Base-by-base conservation (phyloP, 2,329 filamentous ascomycete species). In the Neurospora crassa region DNA sequence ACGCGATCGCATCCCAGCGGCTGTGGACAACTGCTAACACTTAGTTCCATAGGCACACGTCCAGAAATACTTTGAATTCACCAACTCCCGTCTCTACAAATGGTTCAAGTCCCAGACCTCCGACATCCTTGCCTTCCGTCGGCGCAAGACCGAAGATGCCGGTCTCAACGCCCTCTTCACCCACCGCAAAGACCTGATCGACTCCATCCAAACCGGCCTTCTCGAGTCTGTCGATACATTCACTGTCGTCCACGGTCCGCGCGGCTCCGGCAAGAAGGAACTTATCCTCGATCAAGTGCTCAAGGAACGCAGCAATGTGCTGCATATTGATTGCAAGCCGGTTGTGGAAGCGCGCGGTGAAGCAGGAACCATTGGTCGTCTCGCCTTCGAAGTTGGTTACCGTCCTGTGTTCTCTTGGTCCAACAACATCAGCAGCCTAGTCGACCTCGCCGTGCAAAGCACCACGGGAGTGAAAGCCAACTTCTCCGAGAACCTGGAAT, bases 401-500 rank as follows among this genome's bases (percentile, higher is more conserved):
- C 87, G 92, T 10, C 96, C 96, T 0, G 89, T 99, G 0, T 99
- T 99, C 79, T 96, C 93, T 0, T 98, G 94, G 92, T 92, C 96
- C 82, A 97, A 98, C 80, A 97, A 90, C 77, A 89, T 98, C 75
- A 97, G 92, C 81, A 97, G 94, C 79, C 88, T 97, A 82, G 85
- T 97, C 74, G 96, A 98, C 76, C 87, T 98, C 45, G 96, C 95
- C 29, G 93, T 96, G 1, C 95, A 97, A 79, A 92, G 94, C 76
- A 96, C 96, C 14, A 97, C 95, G 24, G 95, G 95, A 14, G 92
- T 96, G 71, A 97, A 98, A 81, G 92, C 94, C 6, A 94, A 94
- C 8, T 97, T 98, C 78, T 96, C 93, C 0, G 95, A 97, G 79
- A 97, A 94, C 0, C 83, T 97, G 40, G 95, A 97, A 78, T 90